These are phyloP conservation scores for Xylaria sp. DNA, from an alignment of 2,329 filamentous ascomycete genomes.

Conservation along the genomic window DNA sequence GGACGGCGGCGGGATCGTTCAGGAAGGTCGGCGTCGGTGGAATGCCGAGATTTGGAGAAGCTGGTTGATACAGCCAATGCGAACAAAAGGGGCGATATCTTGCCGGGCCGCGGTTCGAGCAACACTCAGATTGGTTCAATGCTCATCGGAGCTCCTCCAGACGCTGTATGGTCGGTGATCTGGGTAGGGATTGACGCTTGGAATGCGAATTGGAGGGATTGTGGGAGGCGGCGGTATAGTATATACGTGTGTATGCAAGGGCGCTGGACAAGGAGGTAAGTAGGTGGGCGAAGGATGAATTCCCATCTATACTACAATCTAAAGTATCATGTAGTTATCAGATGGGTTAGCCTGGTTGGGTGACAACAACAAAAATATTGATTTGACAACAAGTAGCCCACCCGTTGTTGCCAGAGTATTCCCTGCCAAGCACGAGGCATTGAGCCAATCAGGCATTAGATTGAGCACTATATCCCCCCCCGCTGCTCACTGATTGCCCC, in stretches of 20 bases:
- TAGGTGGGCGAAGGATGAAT: constrained; percentile 12
- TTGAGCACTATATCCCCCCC: constrained; percentile 14
- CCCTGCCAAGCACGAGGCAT: not conserved
- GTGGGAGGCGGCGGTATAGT: not conserved
- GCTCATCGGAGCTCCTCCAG: not conserved
- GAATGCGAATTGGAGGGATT: constrained; percentile 12
- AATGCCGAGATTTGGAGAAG: constrained; percentile 15
- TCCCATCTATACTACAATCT: not conserved
- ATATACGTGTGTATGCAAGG: not conserved
- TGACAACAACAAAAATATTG: constrained; percentile 38
- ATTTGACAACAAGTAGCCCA: constrained; percentile 26
- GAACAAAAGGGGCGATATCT: not conserved
- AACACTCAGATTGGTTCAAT: not conserved
- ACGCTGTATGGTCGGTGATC: not conserved
- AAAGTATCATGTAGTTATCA: not conserved
- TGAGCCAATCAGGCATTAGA: constrained; percentile 15
- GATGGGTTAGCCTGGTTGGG: constrained; percentile 9
- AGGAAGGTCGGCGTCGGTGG: constrained; percentile 1
- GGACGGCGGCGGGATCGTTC: not conserved
- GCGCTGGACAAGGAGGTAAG: not conserved
- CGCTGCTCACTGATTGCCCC: constrained; percentile 27
- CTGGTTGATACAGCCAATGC: not conserved
- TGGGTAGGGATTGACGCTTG: constrained; percentile 8
- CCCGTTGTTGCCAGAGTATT: constrained; percentile 30
- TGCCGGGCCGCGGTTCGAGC: not conserved